Evolutionary conservation across 2,329 filamentous ascomycete species (phyloP).

Genomic region (Elsinoe batatas): DNA sequence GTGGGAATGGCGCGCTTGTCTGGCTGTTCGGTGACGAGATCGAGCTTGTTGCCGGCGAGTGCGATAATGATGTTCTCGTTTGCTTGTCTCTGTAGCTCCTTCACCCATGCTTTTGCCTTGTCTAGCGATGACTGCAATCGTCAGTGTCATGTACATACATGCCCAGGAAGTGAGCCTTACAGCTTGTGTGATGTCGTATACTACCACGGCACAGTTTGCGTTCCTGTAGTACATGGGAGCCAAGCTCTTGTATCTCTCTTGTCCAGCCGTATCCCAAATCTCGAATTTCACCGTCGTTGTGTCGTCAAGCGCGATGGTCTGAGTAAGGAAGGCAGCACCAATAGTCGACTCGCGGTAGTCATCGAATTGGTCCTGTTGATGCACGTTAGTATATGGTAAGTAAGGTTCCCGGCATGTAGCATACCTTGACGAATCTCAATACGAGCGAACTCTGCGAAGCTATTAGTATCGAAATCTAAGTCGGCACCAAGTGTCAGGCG

Average conservation of each 20-base stretch:
- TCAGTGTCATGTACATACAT: slow-evolving; percentile 15
- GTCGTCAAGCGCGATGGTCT: slow-evolving; percentile 96
- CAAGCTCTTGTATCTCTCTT: slow-evolving; percentile 97
- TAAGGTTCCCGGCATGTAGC: slow-evolving; percentile 16
- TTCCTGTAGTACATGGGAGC: slow-evolving; percentile 99
- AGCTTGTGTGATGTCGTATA: slow-evolving; percentile 98
- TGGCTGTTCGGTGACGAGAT: slow-evolving; percentile 86
- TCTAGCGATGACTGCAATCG: slow-evolving; percentile 72
- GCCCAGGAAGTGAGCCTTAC: slow-evolving; percentile 46
- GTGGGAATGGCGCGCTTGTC: slow-evolving; percentile 89
- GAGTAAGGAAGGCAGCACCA: slow-evolving; percentile 95
- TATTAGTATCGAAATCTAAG: slow-evolving; percentile 44
- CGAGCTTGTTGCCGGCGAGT: slow-evolving; percentile 93
- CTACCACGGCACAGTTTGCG: slow-evolving; percentile 96
- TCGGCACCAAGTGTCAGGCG: slow-evolving; percentile 41
- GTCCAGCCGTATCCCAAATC: slow-evolving; percentile 98
- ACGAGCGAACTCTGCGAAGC: slow-evolving; percentile 78
- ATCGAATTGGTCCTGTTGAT: slow-evolving; percentile 90
- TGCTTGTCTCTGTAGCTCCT: slow-evolving; percentile 94
- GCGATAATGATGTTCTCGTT: slow-evolving; percentile 99
- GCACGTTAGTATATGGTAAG: not conserved
- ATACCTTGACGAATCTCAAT: slow-evolving; percentile 92
- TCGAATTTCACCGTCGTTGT: slow-evolving; percentile 99
- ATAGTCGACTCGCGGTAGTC: slow-evolving; percentile 96
- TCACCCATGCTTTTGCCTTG: slow-evolving; percentile 99